Conservation (phyloP, 768 basidiomycete species). For the Hydnomerulius pinastri region DNA sequence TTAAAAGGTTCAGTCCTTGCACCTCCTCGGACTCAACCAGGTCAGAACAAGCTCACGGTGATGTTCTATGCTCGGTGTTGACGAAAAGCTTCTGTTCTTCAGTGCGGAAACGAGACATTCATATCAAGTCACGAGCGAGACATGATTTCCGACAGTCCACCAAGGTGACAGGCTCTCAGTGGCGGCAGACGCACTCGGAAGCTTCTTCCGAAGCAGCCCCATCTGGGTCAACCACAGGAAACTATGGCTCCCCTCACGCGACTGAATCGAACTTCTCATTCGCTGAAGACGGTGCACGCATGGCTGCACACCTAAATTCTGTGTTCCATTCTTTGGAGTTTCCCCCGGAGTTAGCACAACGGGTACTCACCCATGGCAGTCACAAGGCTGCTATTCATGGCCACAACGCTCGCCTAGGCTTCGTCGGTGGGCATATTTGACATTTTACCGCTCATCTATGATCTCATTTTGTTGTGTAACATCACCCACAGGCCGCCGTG, state of each 20-base stretch:
- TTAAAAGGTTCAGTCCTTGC: slow-evolving; percentile 12
- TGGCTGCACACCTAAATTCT: slow-evolving; percentile 58
- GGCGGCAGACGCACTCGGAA: not conserved
- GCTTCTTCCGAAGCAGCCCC: slow-evolving; percentile 7
- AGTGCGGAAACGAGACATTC: slow-evolving; percentile 6
- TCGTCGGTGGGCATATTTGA: slow-evolving; percentile 56
- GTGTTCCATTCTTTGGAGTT: slow-evolving; percentile 71
- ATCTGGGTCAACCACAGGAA: not conserved
- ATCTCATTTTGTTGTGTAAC: not conserved
- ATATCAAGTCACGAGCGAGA: not conserved
- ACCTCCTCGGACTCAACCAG: slow-evolving; percentile 15
- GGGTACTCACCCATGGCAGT: slow-evolving; percentile 78
- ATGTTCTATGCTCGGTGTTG: not conserved
- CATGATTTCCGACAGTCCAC: not conserved
- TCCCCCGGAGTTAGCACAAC: slow-evolving; percentile 66
- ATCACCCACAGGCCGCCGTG: slow-evolving; percentile 62
- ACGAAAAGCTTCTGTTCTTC: not conserved
- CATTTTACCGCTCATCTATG: slow-evolving; percentile 1
- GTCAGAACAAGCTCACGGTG: slow-evolving; percentile 12
- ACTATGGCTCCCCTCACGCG: slow-evolving; percentile 1
- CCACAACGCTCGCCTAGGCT: slow-evolving; percentile 71
- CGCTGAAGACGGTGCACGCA: slow-evolving; percentile 22
- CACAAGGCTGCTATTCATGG: slow-evolving; percentile 65
- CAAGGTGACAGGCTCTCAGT: not conserved
- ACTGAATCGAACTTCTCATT: not conserved